Conservation (phyloP, 2,329 filamentous ascomycete species). For the Xylariaceae sp. region DNA sequence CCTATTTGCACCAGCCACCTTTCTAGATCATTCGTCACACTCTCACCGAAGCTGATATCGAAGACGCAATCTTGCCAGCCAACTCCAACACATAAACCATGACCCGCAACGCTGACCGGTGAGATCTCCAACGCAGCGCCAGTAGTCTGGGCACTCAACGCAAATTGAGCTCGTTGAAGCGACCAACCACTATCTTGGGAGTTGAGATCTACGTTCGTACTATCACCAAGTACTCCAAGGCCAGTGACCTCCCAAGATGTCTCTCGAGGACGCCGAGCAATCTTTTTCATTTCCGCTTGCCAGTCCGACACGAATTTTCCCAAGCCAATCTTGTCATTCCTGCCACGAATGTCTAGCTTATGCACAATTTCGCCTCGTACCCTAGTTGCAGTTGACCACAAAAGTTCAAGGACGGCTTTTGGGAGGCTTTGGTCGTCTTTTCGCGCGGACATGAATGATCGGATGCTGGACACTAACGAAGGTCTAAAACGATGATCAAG, state of each 20-base stretch:
- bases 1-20: no score
- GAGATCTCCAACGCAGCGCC: slow-evolving; percentile 15
- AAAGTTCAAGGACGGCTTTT: slow-evolving; percentile 4
- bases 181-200: no score
- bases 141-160: slow-evolving; percentile 16
- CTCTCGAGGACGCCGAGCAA: slow-evolving; percentile 10
- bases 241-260: slow-evolving; percentile 15
- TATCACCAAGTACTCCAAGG: slow-evolving; percentile 11
- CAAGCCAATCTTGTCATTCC: slow-evolving; percentile 32
- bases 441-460: neutral
- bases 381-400: slow-evolving; percentile 22
- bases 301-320: slow-evolving; percentile 24
- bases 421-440: neutral
- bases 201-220: no score
- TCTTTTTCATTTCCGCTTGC: slow-evolving; percentile 9
- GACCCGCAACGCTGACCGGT: slow-evolving; percentile 15
- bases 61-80: slow-evolving; percentile 21
- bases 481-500: slow-evolving; percentile 16
- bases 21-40: slow-evolving; percentile 20
- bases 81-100: slow-evolving; percentile 14
- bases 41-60: slow-evolving; percentile 14
- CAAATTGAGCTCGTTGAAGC: slow-evolving; percentile 19
- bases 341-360: slow-evolving; percentile 25
- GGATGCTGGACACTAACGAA: slow-evolving; percentile 15
- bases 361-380: slow-evolving; percentile 27